Percentiles rank a stretch among this genome's conserved stretches.
Conservation (phyloP, 352 stramenopile species). For the Phytophthora cryptogea region DNA sequence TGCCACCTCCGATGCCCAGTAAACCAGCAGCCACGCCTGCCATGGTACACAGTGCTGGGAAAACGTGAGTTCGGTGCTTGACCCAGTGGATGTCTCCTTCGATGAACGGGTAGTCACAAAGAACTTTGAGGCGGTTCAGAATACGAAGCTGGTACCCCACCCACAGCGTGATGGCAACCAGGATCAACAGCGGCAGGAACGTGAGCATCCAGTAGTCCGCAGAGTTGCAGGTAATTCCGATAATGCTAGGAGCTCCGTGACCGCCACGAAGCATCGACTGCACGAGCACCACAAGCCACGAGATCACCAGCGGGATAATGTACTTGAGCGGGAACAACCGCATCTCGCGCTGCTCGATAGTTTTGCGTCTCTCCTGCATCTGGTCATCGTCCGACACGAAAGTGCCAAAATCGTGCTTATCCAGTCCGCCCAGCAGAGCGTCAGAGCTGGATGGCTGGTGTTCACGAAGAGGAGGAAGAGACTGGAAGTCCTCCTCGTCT, state of each 20-base stretch:
- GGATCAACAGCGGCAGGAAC: conserved; percentile 74
- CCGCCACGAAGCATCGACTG: conserved; percentile 78
- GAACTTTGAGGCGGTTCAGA: conserved; percentile 72
- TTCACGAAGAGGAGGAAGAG: conserved; percentile 49
- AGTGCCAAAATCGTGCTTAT: conserved; percentile 46
- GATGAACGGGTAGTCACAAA: conserved; percentile 76
- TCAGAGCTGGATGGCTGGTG: conserved; percentile 33
- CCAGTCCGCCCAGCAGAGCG: conserved; percentile 19
- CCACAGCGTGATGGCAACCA: conserved; percentile 62
- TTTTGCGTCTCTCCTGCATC: conserved; percentile 37
- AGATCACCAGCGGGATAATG: conserved; percentile 55
- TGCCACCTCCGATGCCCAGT: conserved; percentile 96
- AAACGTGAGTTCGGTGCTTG: conserved; percentile 83
- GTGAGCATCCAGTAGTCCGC: conserved; percentile 93
- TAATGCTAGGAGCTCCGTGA: conserved; percentile 64
- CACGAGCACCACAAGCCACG: conserved; percentile 75
- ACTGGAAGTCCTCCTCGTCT: conserved; percentile 72
- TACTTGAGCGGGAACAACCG: conserved; percentile 60
- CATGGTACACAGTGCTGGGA: conserved; percentile 92
- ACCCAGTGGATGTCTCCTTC: conserved; percentile 97
- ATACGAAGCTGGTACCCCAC: conserved; percentile 67
- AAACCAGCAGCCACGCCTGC: conserved; percentile 95
- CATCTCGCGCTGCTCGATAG: conserved; percentile 55
- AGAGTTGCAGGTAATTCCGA: conserved; percentile 95
- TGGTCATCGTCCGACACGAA: conserved; percentile 52